These are phyloP conservation scores for Trichomonascaceae sp. DNA, from an alignment of 1,139 yeast species.

Conservation along the genomic window DNA sequence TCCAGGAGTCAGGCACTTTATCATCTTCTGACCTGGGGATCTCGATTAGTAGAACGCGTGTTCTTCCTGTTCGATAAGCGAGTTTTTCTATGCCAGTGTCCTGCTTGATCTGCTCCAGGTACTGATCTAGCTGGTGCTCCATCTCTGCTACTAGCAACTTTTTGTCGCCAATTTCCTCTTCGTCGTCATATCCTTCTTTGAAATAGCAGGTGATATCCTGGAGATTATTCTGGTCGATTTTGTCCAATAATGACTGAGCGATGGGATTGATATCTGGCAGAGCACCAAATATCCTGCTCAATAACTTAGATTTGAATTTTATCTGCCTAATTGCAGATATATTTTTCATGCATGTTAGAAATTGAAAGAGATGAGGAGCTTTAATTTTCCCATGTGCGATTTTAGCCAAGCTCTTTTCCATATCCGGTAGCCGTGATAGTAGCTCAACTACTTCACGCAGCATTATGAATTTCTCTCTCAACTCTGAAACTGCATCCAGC, in stretches of 20 bases:
- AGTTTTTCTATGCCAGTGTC: slow-evolving; percentile 53
- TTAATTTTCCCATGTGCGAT: slow-evolving; percentile 10
- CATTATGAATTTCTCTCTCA: slow-evolving; percentile 32
- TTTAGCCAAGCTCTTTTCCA: slow-evolving; percentile 42
- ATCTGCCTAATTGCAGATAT: background rate
- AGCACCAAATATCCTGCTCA: slow-evolving; percentile 18
- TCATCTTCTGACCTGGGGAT: slow-evolving; percentile 55
- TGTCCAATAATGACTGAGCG: slow-evolving; percentile 38
- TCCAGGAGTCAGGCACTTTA: slow-evolving; percentile 66
- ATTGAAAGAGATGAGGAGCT: background rate
- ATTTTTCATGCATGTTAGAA: background rate
- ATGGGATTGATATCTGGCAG: slow-evolving; percentile 20
- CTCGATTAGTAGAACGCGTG: slow-evolving; percentile 68
- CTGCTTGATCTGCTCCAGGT: slow-evolving; percentile 42
- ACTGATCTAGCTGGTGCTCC: slow-evolving; percentile 42
- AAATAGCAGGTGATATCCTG: slow-evolving; percentile 28
- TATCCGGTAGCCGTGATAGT: slow-evolving; percentile 50
- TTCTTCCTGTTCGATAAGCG: slow-evolving; percentile 50
- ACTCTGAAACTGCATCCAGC: slow-evolving; percentile 56
- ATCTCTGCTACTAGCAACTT: slow-evolving; percentile 19
- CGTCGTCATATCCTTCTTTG: slow-evolving; percentile 28
- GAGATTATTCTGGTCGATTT: slow-evolving; percentile 52
- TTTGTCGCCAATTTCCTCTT: slow-evolving; percentile 36
- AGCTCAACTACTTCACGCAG: slow-evolving; percentile 45
- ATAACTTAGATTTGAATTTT: slow-evolving; percentile 20